These are phyloP conservation scores for Acacia melanoxylon DNA, from an alignment of 306 rosid genomes.

Conservation along the genomic window DNA sequence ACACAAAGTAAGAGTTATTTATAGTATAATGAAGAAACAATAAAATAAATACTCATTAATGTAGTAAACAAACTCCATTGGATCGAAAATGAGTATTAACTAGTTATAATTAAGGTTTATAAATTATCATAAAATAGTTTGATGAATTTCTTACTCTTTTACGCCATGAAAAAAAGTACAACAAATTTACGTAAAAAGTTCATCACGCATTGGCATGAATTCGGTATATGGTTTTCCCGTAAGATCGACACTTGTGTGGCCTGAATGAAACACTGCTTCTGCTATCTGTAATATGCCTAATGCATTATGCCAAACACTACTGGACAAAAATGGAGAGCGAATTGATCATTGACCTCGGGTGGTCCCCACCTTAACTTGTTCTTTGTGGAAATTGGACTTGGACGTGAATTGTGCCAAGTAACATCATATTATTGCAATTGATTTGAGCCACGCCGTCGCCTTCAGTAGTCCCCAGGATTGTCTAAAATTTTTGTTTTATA, in stretches of 20 bases:
- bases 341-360: neutral
- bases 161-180: no score
- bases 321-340: neutral
- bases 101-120: neutral
- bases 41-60: neutral
- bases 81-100: neutral
- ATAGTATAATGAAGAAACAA: neutral
- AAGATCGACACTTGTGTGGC: no score
- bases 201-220: no score
- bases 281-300: no score
- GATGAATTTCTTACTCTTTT: no score
- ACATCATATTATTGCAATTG: neutral
- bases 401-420: neutral
- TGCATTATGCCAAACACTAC: neutral
- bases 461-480: neutral
- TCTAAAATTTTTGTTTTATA: neutral
- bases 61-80: neutral
- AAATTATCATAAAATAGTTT: no score
- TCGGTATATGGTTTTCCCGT: no score
- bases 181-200: no score
- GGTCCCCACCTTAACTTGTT: neutral
- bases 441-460: neutral
- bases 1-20: neutral
- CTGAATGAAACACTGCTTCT: no score
- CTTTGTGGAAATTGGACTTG: neutral